A percentile compares a stretch with the other conserved stretches of the same genome.
phyloP scores from a whole-genome alignment of 768 basidiomycete genomes.

The Psilocybe cubensis region DNA sequence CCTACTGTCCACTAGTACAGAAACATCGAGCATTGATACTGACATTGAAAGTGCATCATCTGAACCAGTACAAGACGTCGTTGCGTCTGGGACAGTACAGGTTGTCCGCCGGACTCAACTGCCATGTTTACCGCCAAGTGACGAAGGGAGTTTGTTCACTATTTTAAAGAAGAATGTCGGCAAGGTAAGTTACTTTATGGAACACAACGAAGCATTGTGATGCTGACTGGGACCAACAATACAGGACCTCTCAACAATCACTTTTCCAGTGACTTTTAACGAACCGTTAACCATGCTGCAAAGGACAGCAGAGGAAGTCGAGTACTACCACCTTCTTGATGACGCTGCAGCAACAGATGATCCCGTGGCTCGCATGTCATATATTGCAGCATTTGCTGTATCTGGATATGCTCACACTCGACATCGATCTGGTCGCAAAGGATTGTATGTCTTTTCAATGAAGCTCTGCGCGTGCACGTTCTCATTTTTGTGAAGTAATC shows the following conservation, averaged over 20 bases:
- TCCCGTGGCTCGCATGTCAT: conserved; percentile 69
- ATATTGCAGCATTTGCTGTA: conserved; percentile 83
- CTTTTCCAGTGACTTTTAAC: conserved; percentile 90
- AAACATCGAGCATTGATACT: conserved; percentile 57
- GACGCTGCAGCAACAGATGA: conserved; percentile 63
- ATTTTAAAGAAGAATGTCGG: conserved; percentile 90
- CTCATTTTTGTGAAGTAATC: conserved; percentile 55
- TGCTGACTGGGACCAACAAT: background rate
- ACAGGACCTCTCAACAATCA: conserved; percentile 81
- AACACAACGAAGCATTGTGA: background rate
- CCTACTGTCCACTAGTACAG: conserved; percentile 42
- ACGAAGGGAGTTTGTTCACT: conserved; percentile 82
- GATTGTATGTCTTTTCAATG: conserved; percentile 64
- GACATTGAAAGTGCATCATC: conserved; percentile 41
- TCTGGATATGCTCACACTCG: conserved; percentile 84
- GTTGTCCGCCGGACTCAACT: conserved; percentile 57
- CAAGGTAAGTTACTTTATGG: conserved; percentile 52
- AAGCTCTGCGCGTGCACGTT: background rate
- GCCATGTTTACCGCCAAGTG: conserved; percentile 62
- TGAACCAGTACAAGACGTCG: conserved; percentile 11
- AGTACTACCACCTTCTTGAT: conserved; percentile 72
- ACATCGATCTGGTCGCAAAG: conserved; percentile 82
- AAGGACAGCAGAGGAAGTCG: conserved; percentile 80
- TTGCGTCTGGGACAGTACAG: conserved; percentile 22
- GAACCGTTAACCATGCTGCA: conserved; percentile 87